Conservation (phyloP, 768 basidiomycete genomes). For the Suillus subaureus region DNA sequence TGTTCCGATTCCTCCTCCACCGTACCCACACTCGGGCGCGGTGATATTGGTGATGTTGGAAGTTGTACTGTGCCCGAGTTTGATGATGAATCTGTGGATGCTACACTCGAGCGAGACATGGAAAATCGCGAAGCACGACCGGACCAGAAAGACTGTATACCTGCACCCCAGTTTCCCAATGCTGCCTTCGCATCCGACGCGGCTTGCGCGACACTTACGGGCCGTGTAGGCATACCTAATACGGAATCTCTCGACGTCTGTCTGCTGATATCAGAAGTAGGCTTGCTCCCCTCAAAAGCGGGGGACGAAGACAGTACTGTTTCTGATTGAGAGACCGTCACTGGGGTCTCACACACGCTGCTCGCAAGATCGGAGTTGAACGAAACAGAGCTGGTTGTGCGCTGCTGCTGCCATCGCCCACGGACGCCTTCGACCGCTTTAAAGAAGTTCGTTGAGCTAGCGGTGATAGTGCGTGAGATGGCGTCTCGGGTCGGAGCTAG, state of each 20-base stretch:
- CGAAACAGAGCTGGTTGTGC: slow-evolving; percentile 31
- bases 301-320: slow-evolving; percentile 17
- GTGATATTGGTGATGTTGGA: slow-evolving; percentile 13
- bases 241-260: slow-evolving; percentile 32
- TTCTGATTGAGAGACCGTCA: slow-evolving; percentile 35
- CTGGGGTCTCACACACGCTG: slow-evolving; percentile 22
- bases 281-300: slow-evolving; percentile 18
- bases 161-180: slow-evolving; percentile 43
- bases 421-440: slow-evolving; percentile 90
- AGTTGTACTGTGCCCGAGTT: slow-evolving; percentile 14
- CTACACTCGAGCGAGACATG: slow-evolving; percentile 30
- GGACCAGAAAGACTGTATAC: slow-evolving; percentile 52
- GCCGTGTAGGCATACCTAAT: slow-evolving; percentile 19
- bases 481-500: slow-evolving; percentile 93
- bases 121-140: slow-evolving; percentile 42
- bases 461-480: slow-evolving; percentile 71
- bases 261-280: slow-evolving; percentile 15
- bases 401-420: slow-evolving; percentile 64
- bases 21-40: slow-evolving; percentile 25
- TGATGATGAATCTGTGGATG: slow-evolving; percentile 25
- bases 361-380: slow-evolving; percentile 23
- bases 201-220: slow-evolving; percentile 33
- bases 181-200: slow-evolving; percentile 37
- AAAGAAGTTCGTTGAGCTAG: slow-evolving; percentile 79
- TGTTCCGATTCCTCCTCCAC: slow-evolving; percentile 29